Evolutionary conservation across 208 protist genomes (phyloP).

Genomic region (Acanthamoeba healyi): DNA sequence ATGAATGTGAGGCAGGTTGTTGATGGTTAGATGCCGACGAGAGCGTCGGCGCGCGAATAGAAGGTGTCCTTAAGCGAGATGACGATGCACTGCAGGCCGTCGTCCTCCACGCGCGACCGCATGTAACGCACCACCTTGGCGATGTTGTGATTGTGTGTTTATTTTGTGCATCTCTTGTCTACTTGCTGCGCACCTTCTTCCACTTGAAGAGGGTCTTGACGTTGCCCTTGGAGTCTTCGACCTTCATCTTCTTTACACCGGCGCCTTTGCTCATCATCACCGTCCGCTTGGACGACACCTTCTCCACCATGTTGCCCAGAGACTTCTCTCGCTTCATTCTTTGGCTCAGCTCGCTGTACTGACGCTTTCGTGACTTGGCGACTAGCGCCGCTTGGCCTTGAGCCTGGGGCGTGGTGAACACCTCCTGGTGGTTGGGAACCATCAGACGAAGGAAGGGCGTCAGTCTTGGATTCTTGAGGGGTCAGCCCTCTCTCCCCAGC

Average conservation of each 20-base stretch:
- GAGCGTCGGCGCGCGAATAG: constrained; percentile 95
- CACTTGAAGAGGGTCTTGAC: constrained; percentile 41
- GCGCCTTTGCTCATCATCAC: constrained; percentile 45
- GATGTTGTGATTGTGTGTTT: constrained; percentile 93
- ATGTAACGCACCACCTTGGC: constrained; percentile 96
- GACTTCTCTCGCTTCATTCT: not conserved
- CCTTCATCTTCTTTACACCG: not conserved
- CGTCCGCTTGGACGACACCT: not conserved
- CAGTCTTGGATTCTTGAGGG: not conserved
- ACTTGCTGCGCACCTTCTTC: constrained; percentile 65
- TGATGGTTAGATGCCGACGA: constrained; percentile 98
- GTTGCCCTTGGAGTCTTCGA: not conserved
- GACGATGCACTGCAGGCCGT: constrained; percentile 96
- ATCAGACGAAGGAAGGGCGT: not conserved
- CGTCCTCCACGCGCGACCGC: constrained; percentile 78
- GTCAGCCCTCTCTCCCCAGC: not conserved
- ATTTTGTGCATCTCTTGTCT: not conserved
- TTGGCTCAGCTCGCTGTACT: constrained; percentile 52
- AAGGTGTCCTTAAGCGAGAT: constrained; percentile 98
- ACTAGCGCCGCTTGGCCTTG: not conserved
- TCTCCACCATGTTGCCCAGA: not conserved
- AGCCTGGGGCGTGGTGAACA: not conserved
- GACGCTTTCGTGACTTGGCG: constrained; percentile 4
- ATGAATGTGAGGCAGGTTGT: too few species aligned
- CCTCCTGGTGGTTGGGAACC: not conserved